These are phyloP conservation scores for Fusarium denticulatum DNA, from an alignment of 2,329 filamentous ascomycete species.

Conservation along the genomic window DNA sequence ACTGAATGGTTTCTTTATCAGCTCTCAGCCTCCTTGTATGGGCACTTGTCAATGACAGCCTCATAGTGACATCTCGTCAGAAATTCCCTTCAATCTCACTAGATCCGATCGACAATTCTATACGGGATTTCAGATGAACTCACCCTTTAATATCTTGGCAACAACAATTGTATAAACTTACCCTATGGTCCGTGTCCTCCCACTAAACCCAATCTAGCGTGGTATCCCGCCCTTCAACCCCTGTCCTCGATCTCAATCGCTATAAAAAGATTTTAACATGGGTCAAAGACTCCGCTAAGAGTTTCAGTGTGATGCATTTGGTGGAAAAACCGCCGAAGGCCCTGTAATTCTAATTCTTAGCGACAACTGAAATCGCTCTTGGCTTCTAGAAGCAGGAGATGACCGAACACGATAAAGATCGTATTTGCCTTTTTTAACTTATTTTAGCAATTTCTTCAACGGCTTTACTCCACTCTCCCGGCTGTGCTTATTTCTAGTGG, in stretches of 20 bases:
- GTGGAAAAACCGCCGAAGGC: neutral
- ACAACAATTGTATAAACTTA: neutral
- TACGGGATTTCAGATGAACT: neutral
- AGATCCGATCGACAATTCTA: neutral
- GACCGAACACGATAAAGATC: neutral
- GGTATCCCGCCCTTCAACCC: neutral
- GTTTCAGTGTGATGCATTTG: conserved; percentile 2
- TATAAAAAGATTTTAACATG: conserved; percentile 2
- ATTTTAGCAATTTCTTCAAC: neutral
- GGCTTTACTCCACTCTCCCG: neutral
- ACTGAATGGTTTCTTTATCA: fast-evolving
- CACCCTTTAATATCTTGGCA: neutral
- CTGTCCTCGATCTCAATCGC: neutral
- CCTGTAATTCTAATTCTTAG: neutral
- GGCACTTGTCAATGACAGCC: fast-evolving
- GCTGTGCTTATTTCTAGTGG: neutral
- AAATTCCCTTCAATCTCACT: fast-evolving
- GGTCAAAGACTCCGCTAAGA: neutral
- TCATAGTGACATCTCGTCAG: fast-evolving
- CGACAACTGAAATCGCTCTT: neutral
- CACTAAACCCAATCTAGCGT: neutral
- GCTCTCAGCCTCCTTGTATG: fast-evolving
- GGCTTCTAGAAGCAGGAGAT: neutral
- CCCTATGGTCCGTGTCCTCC: neutral
- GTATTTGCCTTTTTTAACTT: neutral